These are phyloP conservation scores for Coemansia sp. DNA, from an alignment of 192 early-diverging fungal genomes.

Conservation along the genomic window DNA sequence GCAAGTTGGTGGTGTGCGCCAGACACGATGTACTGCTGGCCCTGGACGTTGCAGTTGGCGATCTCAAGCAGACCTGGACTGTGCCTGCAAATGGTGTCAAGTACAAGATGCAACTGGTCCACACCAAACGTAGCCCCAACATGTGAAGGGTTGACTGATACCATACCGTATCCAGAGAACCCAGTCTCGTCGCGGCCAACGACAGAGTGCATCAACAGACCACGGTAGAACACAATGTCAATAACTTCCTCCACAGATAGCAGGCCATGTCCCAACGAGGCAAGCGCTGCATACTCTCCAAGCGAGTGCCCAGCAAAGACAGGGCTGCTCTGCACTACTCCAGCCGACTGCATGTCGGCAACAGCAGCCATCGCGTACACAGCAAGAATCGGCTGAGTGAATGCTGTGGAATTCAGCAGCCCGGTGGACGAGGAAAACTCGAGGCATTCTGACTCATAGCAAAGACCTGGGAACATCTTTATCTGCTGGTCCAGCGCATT, in stretches of 20 bases:
- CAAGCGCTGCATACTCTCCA: conserved; percentile 10
- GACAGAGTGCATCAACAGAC: conserved; percentile 93
- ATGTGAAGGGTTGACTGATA: conserved; percentile 85
- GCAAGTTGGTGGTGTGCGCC: conserved; percentile 77
- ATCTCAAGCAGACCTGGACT: conserved; percentile 77
- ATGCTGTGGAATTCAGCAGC: conserved; percentile 12
- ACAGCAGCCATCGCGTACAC: conserved; percentile 29
- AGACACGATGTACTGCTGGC: conserved; percentile 90
- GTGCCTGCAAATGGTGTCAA: conserved; percentile 57
- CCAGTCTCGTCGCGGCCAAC: conserved; percentile 75
- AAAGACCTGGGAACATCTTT: conserved; percentile 5
- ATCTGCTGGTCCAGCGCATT: neutral
- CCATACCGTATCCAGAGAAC: conserved; percentile 91
- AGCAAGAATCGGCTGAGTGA: conserved; percentile 67
- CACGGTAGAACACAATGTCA: conserved; percentile 11
- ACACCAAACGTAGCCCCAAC: conserved; percentile 59
- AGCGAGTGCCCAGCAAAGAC: conserved; percentile 88
- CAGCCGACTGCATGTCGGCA: conserved; percentile 56
- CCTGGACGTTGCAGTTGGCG: conserved; percentile 94
- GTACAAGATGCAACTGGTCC: conserved; percentile 51
- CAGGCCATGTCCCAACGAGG: conserved; percentile 26
- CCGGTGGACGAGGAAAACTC: conserved; percentile 8
- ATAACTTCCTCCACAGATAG: conserved; percentile 1
- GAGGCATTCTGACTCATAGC: neutral
- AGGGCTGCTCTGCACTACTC: conserved; percentile 71